Evolutionary conservation across 169 alveolate species (phyloP).

Genomic region (Plasmodium gaboni): DNA sequence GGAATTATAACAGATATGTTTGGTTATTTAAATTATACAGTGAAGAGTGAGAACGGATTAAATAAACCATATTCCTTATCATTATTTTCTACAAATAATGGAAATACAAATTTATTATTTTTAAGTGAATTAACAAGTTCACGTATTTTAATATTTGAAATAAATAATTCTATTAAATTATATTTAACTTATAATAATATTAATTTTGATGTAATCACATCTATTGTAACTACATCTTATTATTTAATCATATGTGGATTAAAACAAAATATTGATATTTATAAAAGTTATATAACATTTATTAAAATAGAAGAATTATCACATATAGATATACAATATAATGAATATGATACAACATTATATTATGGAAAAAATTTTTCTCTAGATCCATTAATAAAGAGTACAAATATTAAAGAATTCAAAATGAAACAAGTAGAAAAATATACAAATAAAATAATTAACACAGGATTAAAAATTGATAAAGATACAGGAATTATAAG

Average conservation of each 20-base stretch:
- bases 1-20: constrained; percentile 18
- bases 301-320: constrained; percentile 49
- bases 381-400: constrained; percentile 26
- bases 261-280: constrained; percentile 30
- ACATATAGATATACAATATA: constrained; percentile 31
- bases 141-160: constrained; percentile 56
- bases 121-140: constrained; percentile 72
- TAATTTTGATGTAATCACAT: constrained; percentile 16
- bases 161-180: constrained; percentile 14
- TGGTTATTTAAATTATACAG: constrained; percentile 56
- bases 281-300: constrained; percentile 37
- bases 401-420: constrained; percentile 45
- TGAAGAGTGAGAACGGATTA: constrained; percentile 55
- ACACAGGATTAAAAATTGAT: constrained; percentile 11
- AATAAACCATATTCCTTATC: constrained; percentile 59
- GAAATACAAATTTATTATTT: constrained; percentile 54
- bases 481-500: constrained; percentile 23
- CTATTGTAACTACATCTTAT: constrained; percentile 21
- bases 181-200: constrained; percentile 30
- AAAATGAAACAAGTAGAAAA: constrained; percentile 12
- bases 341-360: constrained; percentile 15
- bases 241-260: constrained; percentile 59
- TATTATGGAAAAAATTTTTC: constrained; percentile 12
- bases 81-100: constrained; percentile 7
- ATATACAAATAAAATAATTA: constrained; percentile 1